Evolutionary conservation across 1,284 basidiomycete species (phyloP), one percentile per base, ranked within the genome.

Genomic region (Puccinia hordei): DNA sequence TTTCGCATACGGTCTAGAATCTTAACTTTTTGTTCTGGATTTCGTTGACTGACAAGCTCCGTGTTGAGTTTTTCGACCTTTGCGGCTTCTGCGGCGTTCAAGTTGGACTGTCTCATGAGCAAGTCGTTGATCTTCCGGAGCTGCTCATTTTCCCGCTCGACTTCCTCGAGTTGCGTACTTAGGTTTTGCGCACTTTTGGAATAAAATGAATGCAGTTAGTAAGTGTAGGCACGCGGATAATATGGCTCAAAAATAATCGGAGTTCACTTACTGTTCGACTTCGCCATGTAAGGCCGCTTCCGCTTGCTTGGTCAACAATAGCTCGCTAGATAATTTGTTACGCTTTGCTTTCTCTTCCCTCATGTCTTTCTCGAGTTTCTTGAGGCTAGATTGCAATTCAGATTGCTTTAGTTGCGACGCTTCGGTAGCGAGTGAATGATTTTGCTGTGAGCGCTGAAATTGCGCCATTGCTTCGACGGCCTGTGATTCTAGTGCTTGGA

Each of bases 41-140:
- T 79, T 44, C 69, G 76, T 17, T 79, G 76, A 49, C 76, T 79
- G 38, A 79, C 66, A 5, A 79, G 66, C 19, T 79, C 76, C 9
- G 35, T 51, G 30, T 79, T 79, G 4, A 79, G 53, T 33, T 66
- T 30, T 24, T 65, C 76, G 24, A 79, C 38, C 33, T 79, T 79
- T 38, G 68, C 76, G 24, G 66, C 66, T 46, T 71, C 65, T 44
- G 51, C 66, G n/a, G 76, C 76, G 61, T 79, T 71, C 38, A 71
- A 46, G 19, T 66, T 44, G 38, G 76, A 57, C 30, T 79, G 76
- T 15, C 76, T 51, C 51, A 65, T 27, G 15, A 79, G 27, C 38
- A 79, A 59, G 33, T 79, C 76, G 49, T 77, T 77, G 17, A 79
- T 69, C 33, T 71, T 69, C 24, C 38, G 57, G 38, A 79, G 24